A percentile compares a stretch with the other conserved stretches of the same genome.
Evolutionary conservation across 176 grass and related monocot genomes (phyloP).

Genomic region (Hsuehochloa calcarea): DNA sequence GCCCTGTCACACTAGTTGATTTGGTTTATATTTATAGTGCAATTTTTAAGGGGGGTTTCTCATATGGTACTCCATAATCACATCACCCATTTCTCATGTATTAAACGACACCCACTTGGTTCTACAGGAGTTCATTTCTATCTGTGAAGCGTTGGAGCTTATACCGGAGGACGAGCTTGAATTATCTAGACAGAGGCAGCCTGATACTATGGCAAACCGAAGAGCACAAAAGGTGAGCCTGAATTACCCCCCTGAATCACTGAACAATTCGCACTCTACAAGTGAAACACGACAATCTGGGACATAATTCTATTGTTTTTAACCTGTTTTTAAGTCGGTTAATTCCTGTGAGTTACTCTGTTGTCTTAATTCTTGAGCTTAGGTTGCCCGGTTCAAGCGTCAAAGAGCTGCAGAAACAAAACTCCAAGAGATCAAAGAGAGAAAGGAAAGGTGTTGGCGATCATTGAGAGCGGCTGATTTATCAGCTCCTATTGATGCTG

Average conservation of each 20-base stretch:
- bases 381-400: conserved; percentile 74
- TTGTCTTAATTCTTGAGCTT: background rate
- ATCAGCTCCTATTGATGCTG: conserved; percentile 65
- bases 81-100: background rate
- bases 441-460: conserved; percentile 65
- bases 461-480: conserved; percentile 73
- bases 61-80: background rate
- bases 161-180: conserved; percentile 68
- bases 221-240: conserved; percentile 76
- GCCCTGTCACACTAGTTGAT: background rate
- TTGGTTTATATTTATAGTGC: background rate
- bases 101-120: background rate
- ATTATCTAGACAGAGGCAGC: conserved; percentile 34
- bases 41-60: background rate
- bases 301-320: background rate
- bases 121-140: conserved; percentile 80
- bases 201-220: conserved; percentile 46
- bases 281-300: background rate
- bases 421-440: conserved; percentile 87
- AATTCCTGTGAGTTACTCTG: background rate
- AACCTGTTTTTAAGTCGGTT: background rate
- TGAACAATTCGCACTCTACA: background rate
- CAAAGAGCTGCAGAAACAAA: conserved; percentile 77
- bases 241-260: background rate
- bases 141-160: conserved; percentile 79